Percentiles rank a stretch among this genome's conserved stretches.
phyloP scores from a whole-genome alignment of 495 filamentous ascomycete species.

The Aspergillus bridgeri region DNA sequence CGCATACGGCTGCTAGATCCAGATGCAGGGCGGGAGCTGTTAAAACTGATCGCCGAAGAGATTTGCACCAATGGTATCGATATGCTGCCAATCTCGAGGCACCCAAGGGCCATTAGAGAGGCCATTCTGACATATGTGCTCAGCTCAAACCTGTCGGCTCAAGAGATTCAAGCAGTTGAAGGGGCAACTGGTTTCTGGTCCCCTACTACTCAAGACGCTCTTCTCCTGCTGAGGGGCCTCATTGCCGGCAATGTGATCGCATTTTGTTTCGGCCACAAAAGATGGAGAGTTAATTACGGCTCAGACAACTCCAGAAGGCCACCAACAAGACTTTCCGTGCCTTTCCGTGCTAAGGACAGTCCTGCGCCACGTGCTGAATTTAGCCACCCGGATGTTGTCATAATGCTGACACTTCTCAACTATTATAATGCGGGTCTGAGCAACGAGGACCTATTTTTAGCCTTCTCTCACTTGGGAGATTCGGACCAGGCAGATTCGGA shows the following conservation, averaged over 20 bases:
- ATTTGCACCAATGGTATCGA: conserved; percentile 17
- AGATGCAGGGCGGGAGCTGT: conserved; percentile 8
- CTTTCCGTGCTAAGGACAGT: conserved; percentile 65
- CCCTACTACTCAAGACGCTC: conserved; percentile 26
- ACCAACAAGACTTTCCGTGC: conserved; percentile 57
- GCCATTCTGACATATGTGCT: conserved; percentile 45
- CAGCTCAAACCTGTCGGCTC: conserved; percentile 18
- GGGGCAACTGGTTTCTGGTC: conserved; percentile 28
- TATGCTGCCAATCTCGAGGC: conserved; percentile 17
- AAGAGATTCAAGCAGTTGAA: conserved; percentile 36
- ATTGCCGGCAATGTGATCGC: conserved; percentile 53
- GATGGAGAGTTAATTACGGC: conserved; percentile 43
- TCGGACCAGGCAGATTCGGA: conserved; percentile 55
- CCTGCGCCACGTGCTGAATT: conserved; percentile 65
- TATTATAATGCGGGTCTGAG: conserved; percentile 67
- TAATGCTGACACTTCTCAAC: conserved; percentile 61
- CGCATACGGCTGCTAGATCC: conserved; percentile 15
- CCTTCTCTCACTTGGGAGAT: conserved; percentile 48
- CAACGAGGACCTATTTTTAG: conserved; percentile 47
- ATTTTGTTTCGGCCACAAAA: conserved; percentile 55
- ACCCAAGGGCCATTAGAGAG: conserved; percentile 27
- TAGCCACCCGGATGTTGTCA: conserved; percentile 68
- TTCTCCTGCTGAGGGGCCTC: conserved; percentile 60
- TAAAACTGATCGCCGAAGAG: conserved; percentile 8
- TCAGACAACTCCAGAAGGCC: conserved; percentile 37